Evolutionary conservation across 352 stramenopile genomes (phyloP), one percentile per base, ranked within the genome.

Genomic region (Halophytophthora batemanensis): DNA sequence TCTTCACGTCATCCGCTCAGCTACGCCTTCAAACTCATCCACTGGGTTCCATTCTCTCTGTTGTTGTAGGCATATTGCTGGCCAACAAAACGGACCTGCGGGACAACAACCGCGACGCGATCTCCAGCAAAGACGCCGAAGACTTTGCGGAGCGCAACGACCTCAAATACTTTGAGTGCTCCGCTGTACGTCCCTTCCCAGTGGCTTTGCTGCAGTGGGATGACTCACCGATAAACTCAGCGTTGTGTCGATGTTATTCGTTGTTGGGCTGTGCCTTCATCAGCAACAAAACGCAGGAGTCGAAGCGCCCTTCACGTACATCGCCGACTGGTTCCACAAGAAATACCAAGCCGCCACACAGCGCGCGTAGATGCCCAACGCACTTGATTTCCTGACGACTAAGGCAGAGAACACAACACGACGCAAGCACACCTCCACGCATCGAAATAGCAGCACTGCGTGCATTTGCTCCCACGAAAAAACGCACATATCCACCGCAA

Each of bases 101-200:
- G 18, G 77, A 90, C 37, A 83, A 78, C 54, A 92, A 92, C 50
- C 74, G 78, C 23, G 81, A 91, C 22, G 78, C 81, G 12, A 83
- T 87, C 42, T 58, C 77, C 6, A 64, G 53, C 1, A 92, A 90
- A 35, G 83, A 93, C 50, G 78, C 70, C 31, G 63, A 87, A 22
- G 77, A 90, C 13, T 78, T 87, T 31, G 75, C 78, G 18, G 70
- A 89, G 13, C 68, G 76, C 25, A 90, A 87, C 54, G 76, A 88
- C 18, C 72, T 93, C 50, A 87, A 87, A 56, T 92, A 83, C 61
- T 92, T 90, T 44, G 83, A 93, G 50, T 83, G 73, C 42, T 93
- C 83, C 1, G 83, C 81, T 36, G 77, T 88, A 56, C 35, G 60
- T 47, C 14, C 10, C 50, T 33, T 21, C 39, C 19, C 8, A 31